Evolutionary conservation across 169 alveolate species (phyloP), one percentile per base, ranked within the genome.

Genomic region (Cryptosporidium andersoni): DNA sequence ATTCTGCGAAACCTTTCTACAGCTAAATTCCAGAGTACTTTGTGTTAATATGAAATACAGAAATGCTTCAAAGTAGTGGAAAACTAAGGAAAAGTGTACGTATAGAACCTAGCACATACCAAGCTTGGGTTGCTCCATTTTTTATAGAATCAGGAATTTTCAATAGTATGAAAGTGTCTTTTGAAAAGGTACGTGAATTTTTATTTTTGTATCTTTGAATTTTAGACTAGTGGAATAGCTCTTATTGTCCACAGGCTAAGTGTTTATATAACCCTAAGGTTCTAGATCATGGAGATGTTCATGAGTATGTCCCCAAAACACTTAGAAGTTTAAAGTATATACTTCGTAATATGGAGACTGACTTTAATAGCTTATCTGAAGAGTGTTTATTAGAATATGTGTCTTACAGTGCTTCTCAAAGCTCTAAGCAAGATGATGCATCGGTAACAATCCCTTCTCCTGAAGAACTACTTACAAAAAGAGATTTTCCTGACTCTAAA

Each of bases 11-110:
- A 5, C n/a, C 5, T 34, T 60, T 40, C 4, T 37, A 45, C 37
- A 8, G 43, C 37, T 64, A 64, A 47, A 45, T 52, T 64, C 47
- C n/a, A 49, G 14, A n/a, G 52, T 14, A 74, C 42, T 52, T 74
- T 34, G 11, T 74, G 51, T 14, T 74, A 74, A 74, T 74, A 74
- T 74, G 85, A 47, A 2, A 48, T 58, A 25, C 60, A 48, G 85
- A 74, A 64, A 74, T 74, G 85, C 85, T 74, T 45, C 85, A 74
- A 42, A 74, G 85, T 74, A 74, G 85, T 60, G 85, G 85, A 74
- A 74, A 74, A 58, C 51, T 74, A 74, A 74, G 85, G 51, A 74
- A 74, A 63, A 74, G 85, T 40, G 60, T 56, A 9, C 66, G 85
- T 40, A 64, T 74, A 25, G 85, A 74, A 43, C 85, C 85, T 43